Evolutionary conservation across 2,329 filamentous ascomycete genomes (phyloP), one percentile per base, ranked within the genome.

Genomic region (Exophiala spinifera): DNA sequence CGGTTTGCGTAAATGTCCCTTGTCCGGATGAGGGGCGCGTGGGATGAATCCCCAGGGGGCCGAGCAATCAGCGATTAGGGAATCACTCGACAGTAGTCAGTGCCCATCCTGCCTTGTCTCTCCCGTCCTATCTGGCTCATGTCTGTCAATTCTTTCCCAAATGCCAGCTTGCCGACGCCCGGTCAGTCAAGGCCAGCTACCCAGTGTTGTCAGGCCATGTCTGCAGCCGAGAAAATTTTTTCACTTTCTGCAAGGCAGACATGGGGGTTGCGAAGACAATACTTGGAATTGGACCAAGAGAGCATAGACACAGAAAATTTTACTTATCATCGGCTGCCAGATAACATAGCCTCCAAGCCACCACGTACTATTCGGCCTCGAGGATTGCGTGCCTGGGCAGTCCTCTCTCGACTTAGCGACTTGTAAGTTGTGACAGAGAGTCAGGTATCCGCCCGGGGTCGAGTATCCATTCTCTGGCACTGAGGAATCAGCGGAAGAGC

Each of bases 1-100:
- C 36, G 31, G 40, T 57, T 54, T 54, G 47, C 44, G 51, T 57
- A 54, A 56, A 57, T 17, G 33, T 10, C 15, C 39, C 25, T 14
- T n/a, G 11, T 25, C 33, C 15, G 43, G 36, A 48, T 37, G 43
- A 43, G 44, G 44, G 36, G 36, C 25, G 15, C 20, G 15, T 23
- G 14, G 19, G 37, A 28, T 19, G 42, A 14, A 25, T 39, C 36
- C 36, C 36, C 36, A 39, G 17, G n/a, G 36, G 17, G 36, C 36
- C n/a, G 14, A 15, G 36, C 36, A 39, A 39, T 19, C 49, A n/a
- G n/a, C n/a, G n/a, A n/a, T n/a, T n/a, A n/a, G n/a, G n/a, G n/a
- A n/a, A n/a, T n/a, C n/a, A n/a, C n/a, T n/a, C n/a, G n/a, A n/a
- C n/a, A n/a, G n/a, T n/a, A n/a, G n/a, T n/a, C n/a, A 40, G 33